Evolutionary conservation across 2,329 filamentous ascomycete genomes (phyloP), one percentile per base, ranked within the genome.

Genomic region (Aulographum hederae): DNA sequence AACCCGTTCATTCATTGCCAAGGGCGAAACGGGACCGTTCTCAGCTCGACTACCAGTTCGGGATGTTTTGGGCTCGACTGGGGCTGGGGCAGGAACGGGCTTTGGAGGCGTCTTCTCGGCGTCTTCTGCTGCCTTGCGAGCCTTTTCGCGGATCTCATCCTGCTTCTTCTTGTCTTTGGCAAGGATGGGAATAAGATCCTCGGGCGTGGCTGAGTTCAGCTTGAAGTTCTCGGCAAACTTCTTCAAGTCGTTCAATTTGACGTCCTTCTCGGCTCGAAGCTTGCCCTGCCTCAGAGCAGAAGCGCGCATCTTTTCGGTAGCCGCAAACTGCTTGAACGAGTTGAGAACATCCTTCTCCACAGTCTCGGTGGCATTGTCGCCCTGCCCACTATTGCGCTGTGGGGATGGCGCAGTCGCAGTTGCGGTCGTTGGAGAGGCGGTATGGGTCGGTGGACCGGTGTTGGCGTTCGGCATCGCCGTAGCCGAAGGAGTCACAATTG

Each of bases 91-190:
- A 8, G 26, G 26, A 28, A 23, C n/a, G 43, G 53, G 46, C 26
- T 58, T 47, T 28, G 47, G 43, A 16, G 50, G 45, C 6, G 51
- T 46, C 13, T 43, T 41, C 38, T 56, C 56, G 28, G 46, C 40
- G 39, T 67, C 59, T 34, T 81, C 73, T 2, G 73, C 74, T 41
- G 86, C 77, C 46, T 73, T 70, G 37, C 80, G 72, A 1, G 82
- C 82, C 53, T 85, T 91, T 43, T 84, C 78, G 46, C 93, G 77
- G 39, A 98, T 95, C 47, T 85, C 73, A 46, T 84, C 74, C 54
- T 95, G 89, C 58, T 94, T 98, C 28, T 63, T 67, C n/a, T 84
- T 84, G 48, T 98, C 89, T 51, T 95, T 98, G 36, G 89, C 86
- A 37, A 98, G 77, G 41, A 98, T 98, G 2, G 81, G 77, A 18